Conservation (phyloP, 352 stramenopile species). For the Globisporangium nagaii region DNA sequence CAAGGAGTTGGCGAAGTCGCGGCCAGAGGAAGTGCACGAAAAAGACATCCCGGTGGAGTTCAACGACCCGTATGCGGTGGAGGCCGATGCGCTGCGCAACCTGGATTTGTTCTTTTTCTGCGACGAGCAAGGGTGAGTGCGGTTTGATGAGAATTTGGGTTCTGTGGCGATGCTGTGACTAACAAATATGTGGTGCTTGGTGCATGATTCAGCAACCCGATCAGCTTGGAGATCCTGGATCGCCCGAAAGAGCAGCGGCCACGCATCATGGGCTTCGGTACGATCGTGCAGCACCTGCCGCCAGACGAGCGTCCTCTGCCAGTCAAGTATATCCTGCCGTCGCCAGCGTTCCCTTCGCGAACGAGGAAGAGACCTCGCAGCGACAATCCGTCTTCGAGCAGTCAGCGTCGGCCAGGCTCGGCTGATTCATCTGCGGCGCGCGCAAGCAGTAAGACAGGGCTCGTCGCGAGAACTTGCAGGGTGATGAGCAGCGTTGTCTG, state of each 20-base stretch:
- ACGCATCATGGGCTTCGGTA: slow-evolving; percentile 83
- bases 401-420: slow-evolving; percentile 18
- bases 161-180: neutral
- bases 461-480: neutral
- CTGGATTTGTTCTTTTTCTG: slow-evolving; percentile 87
- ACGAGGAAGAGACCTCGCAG: slow-evolving; percentile 64
- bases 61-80: slow-evolving; percentile 60
- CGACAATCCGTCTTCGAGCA: slow-evolving; percentile 31
- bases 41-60: slow-evolving; percentile 56
- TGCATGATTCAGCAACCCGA: slow-evolving; percentile 70
- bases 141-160: neutral
- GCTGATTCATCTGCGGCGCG: neutral
- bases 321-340: slow-evolving; percentile 62
- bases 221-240: slow-evolving; percentile 79
- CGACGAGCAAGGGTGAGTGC: slow-evolving; percentile 69
- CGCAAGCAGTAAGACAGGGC: neutral
- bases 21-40: slow-evolving; percentile 51
- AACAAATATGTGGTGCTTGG: no score
- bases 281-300: slow-evolving; percentile 69
- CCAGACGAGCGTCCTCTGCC: slow-evolving; percentile 52
- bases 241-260: slow-evolving; percentile 64
- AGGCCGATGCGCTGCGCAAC: slow-evolving; percentile 62
- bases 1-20: slow-evolving; percentile 13
- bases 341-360: slow-evolving; percentile 65
- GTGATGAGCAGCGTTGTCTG: neutral